Base-by-base conservation (phyloP, 345 rosid genomes). In the Lenwebbia sp. region DNA sequence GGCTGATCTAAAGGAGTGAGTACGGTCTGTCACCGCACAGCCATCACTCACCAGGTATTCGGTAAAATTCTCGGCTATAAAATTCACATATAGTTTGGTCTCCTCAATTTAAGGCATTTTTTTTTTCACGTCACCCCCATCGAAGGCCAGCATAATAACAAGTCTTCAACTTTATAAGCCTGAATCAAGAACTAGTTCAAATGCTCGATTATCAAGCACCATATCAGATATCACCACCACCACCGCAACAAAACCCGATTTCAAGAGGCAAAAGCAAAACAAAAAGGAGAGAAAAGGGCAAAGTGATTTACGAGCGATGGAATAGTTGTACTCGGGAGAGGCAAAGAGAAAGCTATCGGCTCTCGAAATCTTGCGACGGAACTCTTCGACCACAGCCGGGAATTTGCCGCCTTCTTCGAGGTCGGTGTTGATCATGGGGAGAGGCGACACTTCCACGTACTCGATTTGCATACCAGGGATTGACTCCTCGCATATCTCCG, bases 311-410 rank as follows among this genome's bases (percentile, higher is more conserved):
- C 98, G 94, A 49, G 96, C 75, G 41, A 95, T 86, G 33, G 99
- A 95, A 91, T 76, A 95, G 58, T 94, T 96, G 86, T 95, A 94
- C 90, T 96, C 98, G 2, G 97, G 98, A 2, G 94, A 96, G 83
- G 98, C 98, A n/a, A 95, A 95, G n/a, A 96, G 92, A 28, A 91
- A 41, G 89, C 94, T 86, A 60, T 94, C 99, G 41, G 98, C 95
- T 33, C 86, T 85, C 21, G 89, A 91, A 53, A 96, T 93, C 90
- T 93, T 92, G 82, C 85, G 90, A 22, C 97, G 93, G 88, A 96
- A 91, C 89, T 91, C 95, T 86, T 95, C 95, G 56, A 96, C 95
- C 2, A 12, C 92, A 2, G 92, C 89, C 22, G 97, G 98, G 84
- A 85, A 94, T 74, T 88, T 89, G 30, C 96, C 98, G 81, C 89